These are phyloP conservation scores for Lunularia cruciata DNA, from an alignment of 225 moss, liverwort and hornwort species.

Conservation along the genomic window DNA sequence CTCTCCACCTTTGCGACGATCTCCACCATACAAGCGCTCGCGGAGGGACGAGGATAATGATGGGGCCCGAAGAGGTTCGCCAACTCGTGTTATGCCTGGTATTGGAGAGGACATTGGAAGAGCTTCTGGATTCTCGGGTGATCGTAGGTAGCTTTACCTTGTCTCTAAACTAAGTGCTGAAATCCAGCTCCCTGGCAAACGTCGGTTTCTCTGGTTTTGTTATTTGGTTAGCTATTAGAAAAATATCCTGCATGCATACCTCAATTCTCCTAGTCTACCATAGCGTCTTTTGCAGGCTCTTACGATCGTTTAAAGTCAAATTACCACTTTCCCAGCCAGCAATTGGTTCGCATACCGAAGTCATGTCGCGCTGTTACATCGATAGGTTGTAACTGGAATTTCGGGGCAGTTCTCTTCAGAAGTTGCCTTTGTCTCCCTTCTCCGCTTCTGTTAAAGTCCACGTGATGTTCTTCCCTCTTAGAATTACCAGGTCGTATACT, in stretches of 20 bases:
- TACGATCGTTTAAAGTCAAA: background rate
- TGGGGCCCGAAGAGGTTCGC: slow-evolving; percentile 44
- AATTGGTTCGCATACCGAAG: background rate
- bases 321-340: background rate
- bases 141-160: slow-evolving; percentile 75
- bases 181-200: background rate
- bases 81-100: slow-evolving; percentile 35
- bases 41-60: slow-evolving; percentile 78
- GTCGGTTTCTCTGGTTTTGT: background rate
- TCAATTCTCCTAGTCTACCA: background rate
- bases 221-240: background rate
- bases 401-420: too few species aligned
- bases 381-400: background rate
- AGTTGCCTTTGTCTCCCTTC: background rate
- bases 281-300: background rate
- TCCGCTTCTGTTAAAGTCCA: background rate
- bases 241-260: background rate
- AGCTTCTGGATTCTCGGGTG: slow-evolving; percentile 46
- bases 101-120: slow-evolving; percentile 58
- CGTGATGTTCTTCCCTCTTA: background rate
- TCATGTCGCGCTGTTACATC: background rate
- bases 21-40: slow-evolving; percentile 84
- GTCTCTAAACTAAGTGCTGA: slow-evolving; percentile 18
- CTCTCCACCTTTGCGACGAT: slow-evolving; percentile 67
- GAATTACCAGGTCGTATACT: background rate